Base-by-base conservation (phyloP, 2,329 filamentous ascomycete species). In the Pezicula carpinea region DNA sequence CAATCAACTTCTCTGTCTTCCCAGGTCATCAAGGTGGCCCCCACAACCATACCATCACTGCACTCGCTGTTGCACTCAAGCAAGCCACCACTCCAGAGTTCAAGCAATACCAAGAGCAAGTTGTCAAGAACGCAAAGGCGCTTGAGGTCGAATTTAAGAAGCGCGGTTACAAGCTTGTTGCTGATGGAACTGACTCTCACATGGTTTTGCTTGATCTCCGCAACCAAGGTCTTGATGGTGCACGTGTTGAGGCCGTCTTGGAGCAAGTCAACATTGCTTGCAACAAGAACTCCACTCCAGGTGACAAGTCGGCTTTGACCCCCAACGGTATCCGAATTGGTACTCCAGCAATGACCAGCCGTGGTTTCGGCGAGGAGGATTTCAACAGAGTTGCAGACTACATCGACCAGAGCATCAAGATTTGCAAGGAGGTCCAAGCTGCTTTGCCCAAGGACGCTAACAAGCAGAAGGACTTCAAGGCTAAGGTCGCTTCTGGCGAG, bases 381-480 rank as follows among this genome's bases (percentile, higher is more conserved):
- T 99, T 99, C 70, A 85, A 89, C 74, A 83, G 87, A 59, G 91
- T 99, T 54, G 91, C 85, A 56, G 69, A 74, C 58, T 97, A 96
- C 78, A 96, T 97, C 60, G 89, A 95, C 69, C 78, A 84, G 64
- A 80, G 83, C 69, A 87, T 97, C 78, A 88, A 88, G 75, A 79
- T 97, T 65, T 88, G 85, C 79, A 89, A 90, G 80, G 83, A 91
- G 65, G 77, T 95, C 61, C 93, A 97, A 77, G 76, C 67, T 50
- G 74, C 78, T 55, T 81, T 97, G 19, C 92, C 93, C 69, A 96
- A 96, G 83, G 87, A 93, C 71, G 89, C 89, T 64, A 99, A 97
- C 83, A 96, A 95, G 83, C 88, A 95, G 70, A 97, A 97, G 84
- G 93, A 99, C 78, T 97, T 99, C 86, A 95, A 92, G 80, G 83